Evolutionary conservation across 345 rosid genomes (phyloP), one percentile per base, ranked within the genome.

Genomic region (Eutrema japonicum): DNA sequence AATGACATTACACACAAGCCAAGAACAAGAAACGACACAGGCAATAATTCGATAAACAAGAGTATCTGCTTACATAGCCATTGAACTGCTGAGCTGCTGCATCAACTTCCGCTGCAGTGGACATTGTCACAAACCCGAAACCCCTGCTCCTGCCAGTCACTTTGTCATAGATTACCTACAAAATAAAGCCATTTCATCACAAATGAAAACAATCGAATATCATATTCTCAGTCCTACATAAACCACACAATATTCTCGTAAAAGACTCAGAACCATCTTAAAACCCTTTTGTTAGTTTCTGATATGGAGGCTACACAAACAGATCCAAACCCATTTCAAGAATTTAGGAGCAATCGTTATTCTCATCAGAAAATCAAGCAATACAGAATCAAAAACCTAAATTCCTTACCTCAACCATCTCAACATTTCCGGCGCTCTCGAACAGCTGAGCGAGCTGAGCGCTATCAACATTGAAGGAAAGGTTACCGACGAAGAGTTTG

Each of bases 121-220:
- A 87, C 99, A 95, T 95, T 51, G 98, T 95, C 75, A 95, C 99
- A 73, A 95, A 95, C 26, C 91, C 99, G 80, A 95, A 95, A 47
- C 99, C 99, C 68, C 99, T 85, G 84, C 98, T 95, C 79, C 99
- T 79, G 35, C 99, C 98, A 59, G 98, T 90, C 43, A 79, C 82
- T 83, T 90, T 95, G 73, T 95, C 98, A 80, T 95, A 95, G 38
- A 92, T 95, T 13, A 95, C 98, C 99, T 95, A 75, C 78, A 77
- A 71, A 78, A 65, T 27, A 27, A 59, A 32, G 8, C 56, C 4
- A 53, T 29, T 77, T 63, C 54, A 64, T 43, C 78, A 45, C 74
- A 61, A 37, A 40, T 11, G 30, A 22, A n/a, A 12, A 43, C 74
- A 57, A 46, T 8, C 12, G 35, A 13, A 36, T 41, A 41, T 3